Evolutionary conservation across 176 grass and related monocot species (phyloP).

Genomic region (Aegilops sharonensis): DNA sequence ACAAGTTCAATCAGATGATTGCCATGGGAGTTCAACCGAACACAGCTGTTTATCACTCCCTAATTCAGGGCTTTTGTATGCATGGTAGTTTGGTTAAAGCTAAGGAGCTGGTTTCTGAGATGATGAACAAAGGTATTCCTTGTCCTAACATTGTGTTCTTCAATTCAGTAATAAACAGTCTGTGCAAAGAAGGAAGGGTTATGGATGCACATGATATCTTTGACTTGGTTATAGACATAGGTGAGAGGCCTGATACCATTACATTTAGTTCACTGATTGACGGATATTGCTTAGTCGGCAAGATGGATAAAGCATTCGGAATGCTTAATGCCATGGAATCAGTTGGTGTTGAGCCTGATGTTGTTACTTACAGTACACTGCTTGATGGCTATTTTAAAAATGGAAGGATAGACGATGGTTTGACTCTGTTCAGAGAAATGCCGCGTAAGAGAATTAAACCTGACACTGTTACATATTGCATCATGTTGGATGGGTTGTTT

Average conservation of each 20-base stretch:
- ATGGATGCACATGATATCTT: not conserved
- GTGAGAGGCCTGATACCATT: not conserved
- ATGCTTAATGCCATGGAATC: not conserved
- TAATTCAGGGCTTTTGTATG: not conserved
- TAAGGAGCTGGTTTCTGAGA: not conserved
- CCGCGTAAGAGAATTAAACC: not conserved
- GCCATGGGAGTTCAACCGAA: not conserved
- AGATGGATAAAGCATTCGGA: not conserved
- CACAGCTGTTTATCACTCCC: rapidly evolving
- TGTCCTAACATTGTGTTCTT: not conserved
- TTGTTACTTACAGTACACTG: not conserved
- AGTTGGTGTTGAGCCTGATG: not conserved
- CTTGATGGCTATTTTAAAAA: not conserved
- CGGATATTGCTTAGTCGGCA: not conserved
- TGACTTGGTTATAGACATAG: not conserved
- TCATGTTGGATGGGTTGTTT: not conserved
- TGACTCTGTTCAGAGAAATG: not conserved
- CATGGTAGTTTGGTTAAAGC: not conserved
- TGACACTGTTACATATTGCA: not conserved
- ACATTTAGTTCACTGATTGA: not conserved
- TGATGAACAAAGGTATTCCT: not conserved
- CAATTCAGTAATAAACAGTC: not conserved
- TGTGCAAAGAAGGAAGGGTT: not conserved
- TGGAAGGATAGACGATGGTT: not conserved
- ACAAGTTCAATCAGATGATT: not conserved